Conservation (phyloP, 495 filamentous ascomycete species). For the Darksidea phi region DNA sequence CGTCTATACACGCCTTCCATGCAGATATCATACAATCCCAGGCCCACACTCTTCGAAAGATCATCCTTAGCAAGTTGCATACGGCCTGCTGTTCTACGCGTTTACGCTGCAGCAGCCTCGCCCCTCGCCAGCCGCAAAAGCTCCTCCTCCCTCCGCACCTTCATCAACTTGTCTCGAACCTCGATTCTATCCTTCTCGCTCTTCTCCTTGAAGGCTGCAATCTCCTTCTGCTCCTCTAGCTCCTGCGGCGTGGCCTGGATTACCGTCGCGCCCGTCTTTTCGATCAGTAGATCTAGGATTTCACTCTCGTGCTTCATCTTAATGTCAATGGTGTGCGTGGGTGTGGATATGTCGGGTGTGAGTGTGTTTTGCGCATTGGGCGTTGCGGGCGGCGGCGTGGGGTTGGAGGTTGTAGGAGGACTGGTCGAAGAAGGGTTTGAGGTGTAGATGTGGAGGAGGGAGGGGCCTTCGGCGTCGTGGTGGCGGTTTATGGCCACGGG, state of each 20-base stretch:
- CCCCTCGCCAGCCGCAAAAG: conserved; percentile 42
- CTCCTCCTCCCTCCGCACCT: conserved; percentile 61
- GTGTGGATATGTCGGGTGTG: conserved; percentile 41
- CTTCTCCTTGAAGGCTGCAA: conserved; percentile 56
- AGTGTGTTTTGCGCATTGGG: conserved; percentile 25
- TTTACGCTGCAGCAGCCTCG: conserved; percentile 25
- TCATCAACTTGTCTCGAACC: conserved; percentile 59
- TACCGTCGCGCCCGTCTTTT: conserved; percentile 63
- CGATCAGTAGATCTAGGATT: conserved; percentile 68
- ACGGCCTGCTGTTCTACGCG: background rate
- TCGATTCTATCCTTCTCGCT: conserved; percentile 58
- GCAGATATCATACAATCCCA: conserved; percentile 8
- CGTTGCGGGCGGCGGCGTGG: conserved; percentile 25
- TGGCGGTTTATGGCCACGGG: conserved; percentile 77
- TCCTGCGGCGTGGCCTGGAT: conserved; percentile 64
- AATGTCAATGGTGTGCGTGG: conserved; percentile 59
- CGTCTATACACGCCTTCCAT: background rate
- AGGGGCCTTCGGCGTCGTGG: conserved; percentile 54
- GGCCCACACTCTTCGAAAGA: background rate
- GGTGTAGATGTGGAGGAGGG: conserved; percentile 66
- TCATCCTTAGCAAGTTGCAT: background rate
- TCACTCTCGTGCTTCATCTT: conserved; percentile 57
- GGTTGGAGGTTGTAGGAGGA: conserved; percentile 5
- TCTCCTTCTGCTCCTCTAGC: conserved; percentile 52
- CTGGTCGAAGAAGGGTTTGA: background rate